phyloP scores from a whole-genome alignment of 768 basidiomycete species.

The Mycena kentingensis region DNA sequence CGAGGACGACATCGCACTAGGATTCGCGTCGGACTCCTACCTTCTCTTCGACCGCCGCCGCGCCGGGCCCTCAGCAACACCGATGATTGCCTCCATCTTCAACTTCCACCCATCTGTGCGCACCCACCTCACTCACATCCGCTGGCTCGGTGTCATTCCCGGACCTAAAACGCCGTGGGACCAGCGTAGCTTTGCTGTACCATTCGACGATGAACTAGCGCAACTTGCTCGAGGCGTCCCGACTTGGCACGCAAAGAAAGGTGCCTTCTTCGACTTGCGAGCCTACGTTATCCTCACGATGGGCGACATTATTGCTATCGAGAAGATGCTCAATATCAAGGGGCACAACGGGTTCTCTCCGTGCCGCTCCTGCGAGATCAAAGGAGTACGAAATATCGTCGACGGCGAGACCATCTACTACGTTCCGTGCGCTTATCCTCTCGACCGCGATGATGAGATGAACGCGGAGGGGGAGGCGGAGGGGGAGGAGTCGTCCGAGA shows the following conservation, averaged over 20 bases:
- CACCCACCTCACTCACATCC: constrained; percentile 32
- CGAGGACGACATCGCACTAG: constrained; percentile 40
- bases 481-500: too few species aligned
- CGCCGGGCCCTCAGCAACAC: constrained; percentile 12
- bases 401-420: not conserved
- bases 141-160: constrained; percentile 44
- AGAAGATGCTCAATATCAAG: constrained; percentile 1
- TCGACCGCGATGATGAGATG: too few species aligned
- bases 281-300: constrained; percentile 2
- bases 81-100: constrained; percentile 40
- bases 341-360: constrained; percentile 23
- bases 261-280: not conserved
- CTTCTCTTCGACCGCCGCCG: constrained; percentile 31
- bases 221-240: constrained; percentile 34
- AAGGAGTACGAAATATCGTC: constrained; percentile 30
- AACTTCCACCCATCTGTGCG: constrained; percentile 42
- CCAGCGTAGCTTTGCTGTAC: constrained; percentile 40
- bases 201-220: constrained; percentile 37
- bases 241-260: constrained; percentile 27
- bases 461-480: too few species aligned
- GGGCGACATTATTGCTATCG: constrained; percentile 11
- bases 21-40: constrained; percentile 42
- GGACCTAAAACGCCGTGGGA: constrained; percentile 42
- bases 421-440: too few species aligned
- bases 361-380: constrained; percentile 35